Base-by-base conservation (phyloP, 495 filamentous ascomycete species). In the Daldinia childiae region DNA sequence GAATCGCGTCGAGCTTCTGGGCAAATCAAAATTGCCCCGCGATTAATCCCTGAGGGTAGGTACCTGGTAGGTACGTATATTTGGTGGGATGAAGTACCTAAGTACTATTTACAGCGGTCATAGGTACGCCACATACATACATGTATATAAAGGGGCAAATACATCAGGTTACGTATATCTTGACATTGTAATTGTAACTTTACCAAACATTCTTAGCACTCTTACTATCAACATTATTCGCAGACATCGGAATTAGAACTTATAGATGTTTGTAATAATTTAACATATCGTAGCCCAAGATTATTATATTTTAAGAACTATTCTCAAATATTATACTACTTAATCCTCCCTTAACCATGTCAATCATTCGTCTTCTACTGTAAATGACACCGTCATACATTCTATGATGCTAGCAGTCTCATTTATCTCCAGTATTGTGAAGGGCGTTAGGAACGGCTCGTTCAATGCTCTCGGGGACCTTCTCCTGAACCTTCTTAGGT, bases 1-100 rank as follows among this genome's bases (percentile, higher is more conserved):
- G 66, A 74, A 71, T 71, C 66, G 27, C 51, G 55, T 73, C 58
- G 67, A 70, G 70, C 59, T 76, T 27, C 60, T 58, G 17, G 62
- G 21, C 29, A 57, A 74, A 58, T 62, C 45, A 19, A 52, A 39
- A 67, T 39, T 62, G 60, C 64, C 68, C 68, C 58, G 61, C 65
- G 15, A 45, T 56, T 48, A 2, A 6, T 52, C 50, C 38, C n/a
- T n/a, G n/a, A n/a, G n/a, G 24, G 30, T 26, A 26, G 1, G 24
- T 26, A 26, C n/a, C n/a, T n/a, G n/a, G n/a, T n/a, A n/a, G 26
- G 30, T 52, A 41, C 17, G 51, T 60, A 61, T 32, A 48, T 43
- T 58, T 66, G 59, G 51, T 36, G 57, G 64, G 45, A 32, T 63
- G 2, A 61, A 21, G 58, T 62, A 62, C 17, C n/a, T 48, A 48